Conservation (phyloP, 1,284 basidiomycete genomes). For the Sanghuangporus sanghuang region DNA sequence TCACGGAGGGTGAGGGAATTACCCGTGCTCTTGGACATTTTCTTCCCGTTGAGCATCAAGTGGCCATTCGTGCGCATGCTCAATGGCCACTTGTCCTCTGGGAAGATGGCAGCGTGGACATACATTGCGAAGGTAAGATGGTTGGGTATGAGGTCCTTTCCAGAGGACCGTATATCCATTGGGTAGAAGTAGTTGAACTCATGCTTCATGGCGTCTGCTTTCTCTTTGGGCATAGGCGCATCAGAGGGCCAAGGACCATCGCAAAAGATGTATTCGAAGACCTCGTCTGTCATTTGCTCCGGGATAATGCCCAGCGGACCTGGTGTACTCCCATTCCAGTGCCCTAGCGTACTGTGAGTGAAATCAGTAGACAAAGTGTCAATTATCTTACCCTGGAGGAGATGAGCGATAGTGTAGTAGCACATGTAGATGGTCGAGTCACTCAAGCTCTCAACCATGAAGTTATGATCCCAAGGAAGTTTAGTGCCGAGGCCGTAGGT, state of each 20-base stretch:
- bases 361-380: neutral
- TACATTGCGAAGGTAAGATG: slow-evolving; percentile 95
- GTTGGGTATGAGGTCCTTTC: slow-evolving; percentile 96
- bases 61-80: slow-evolving; percentile 96
- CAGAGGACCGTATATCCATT: slow-evolving; percentile 97
- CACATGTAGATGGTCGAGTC: slow-evolving; percentile 99
- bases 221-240: slow-evolving; percentile 65
- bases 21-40: slow-evolving; percentile 98
- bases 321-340: slow-evolving; percentile 72
- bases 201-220: slow-evolving; percentile 81
- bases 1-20: slow-evolving; percentile 81
- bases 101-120: slow-evolving; percentile 92
- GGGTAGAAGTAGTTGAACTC: slow-evolving; percentile 99
- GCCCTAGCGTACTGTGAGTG: slow-evolving; percentile 43
- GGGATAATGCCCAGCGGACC: slow-evolving; percentile 85
- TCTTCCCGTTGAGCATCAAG: slow-evolving; percentile 96
- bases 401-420: slow-evolving; percentile 93
- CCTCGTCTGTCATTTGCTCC: slow-evolving; percentile 94
- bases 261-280: slow-evolving; percentile 94
- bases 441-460: slow-evolving; percentile 94
- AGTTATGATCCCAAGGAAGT: slow-evolving; percentile 95
- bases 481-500: slow-evolving; percentile 96
- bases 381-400: slow-evolving; percentile 67
- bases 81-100: slow-evolving; percentile 89
- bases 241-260: slow-evolving; percentile 71